These are phyloP conservation scores for Soucietia sequanensis DNA, from an alignment of 805 yeast genomes.

Conservation along the genomic window DNA sequence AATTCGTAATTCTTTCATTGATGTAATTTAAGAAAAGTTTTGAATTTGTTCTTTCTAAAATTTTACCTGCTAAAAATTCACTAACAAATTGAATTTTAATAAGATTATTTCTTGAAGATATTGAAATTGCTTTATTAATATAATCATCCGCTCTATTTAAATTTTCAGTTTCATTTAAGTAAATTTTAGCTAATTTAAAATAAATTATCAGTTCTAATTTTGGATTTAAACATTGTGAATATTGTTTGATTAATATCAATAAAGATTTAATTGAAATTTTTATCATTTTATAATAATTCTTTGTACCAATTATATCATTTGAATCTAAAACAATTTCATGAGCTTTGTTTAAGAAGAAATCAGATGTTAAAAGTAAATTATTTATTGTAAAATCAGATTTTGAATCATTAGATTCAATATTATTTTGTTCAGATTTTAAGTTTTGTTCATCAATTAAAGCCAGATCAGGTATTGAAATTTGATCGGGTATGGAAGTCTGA, in stretches of 20 bases:
- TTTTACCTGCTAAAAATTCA: slow-evolving; percentile 37
- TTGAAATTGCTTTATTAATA: slow-evolving; percentile 27
- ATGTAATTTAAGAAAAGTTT: slow-evolving; percentile 29
- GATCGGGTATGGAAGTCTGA: too few species aligned
- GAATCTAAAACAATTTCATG: slow-evolving; percentile 15
- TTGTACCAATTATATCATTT: slow-evolving; percentile 14
- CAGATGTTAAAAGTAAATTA: slow-evolving; percentile 16
- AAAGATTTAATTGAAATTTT: slow-evolving; percentile 38
- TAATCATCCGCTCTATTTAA: slow-evolving; percentile 40
- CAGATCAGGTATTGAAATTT: too few species aligned
- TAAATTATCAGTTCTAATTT: slow-evolving; percentile 29
- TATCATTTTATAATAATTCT: slow-evolving; percentile 27
- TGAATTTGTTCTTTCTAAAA: slow-evolving; percentile 27
- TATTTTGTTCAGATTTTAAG: too few species aligned
- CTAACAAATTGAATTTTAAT: slow-evolving; percentile 21
- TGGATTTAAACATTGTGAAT: slow-evolving; percentile 26
- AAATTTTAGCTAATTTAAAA: slow-evolving; percentile 35
- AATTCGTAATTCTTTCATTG: slow-evolving; percentile 19
- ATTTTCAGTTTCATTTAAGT: slow-evolving; percentile 42
- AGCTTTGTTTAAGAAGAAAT: slow-evolving; percentile 22
- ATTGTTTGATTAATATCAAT: slow-evolving; percentile 27
- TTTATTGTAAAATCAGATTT: neutral
- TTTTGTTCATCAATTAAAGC: too few species aligned
- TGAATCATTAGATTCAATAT: too few species aligned
- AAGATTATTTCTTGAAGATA: slow-evolving; percentile 27